phyloP scores from a whole-genome alignment of 768 basidiomycete genomes.

The Lentinula sp. region DNA sequence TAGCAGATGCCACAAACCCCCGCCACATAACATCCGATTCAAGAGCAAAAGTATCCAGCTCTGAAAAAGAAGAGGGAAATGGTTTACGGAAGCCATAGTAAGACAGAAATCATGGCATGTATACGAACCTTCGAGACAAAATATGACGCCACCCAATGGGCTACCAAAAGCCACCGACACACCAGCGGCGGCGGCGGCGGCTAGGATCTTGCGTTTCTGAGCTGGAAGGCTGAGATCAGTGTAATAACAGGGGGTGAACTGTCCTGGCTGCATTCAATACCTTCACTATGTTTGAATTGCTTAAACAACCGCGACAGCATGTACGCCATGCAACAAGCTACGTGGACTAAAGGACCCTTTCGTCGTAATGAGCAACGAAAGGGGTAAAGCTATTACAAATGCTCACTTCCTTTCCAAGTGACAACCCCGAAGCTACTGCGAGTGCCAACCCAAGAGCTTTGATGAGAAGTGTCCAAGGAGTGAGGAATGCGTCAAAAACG shows the following conservation, averaged over 20 bases:
- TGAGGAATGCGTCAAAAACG: constrained; percentile 83
- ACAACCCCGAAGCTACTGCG: constrained; percentile 79
- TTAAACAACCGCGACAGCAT: constrained; percentile 60
- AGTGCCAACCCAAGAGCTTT: constrained; percentile 81
- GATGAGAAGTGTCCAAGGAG: constrained; percentile 79
- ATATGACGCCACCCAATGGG: constrained; percentile 80
- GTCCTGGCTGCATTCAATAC: constrained; percentile 23
- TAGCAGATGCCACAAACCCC: constrained; percentile 85
- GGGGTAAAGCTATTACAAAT: constrained; percentile 6
- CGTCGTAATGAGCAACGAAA: constrained; percentile 2
- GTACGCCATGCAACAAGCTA: constrained; percentile 77
- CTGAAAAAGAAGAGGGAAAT: constrained; percentile 20
- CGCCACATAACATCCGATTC: constrained; percentile 79
- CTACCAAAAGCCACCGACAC: constrained; percentile 88
- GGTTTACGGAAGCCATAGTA: neutral
- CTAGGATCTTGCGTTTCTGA: constrained; percentile 75
- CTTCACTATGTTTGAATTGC: constrained; percentile 75
- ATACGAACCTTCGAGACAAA: constrained; percentile 64
- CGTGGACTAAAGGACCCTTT: constrained; percentile 80
- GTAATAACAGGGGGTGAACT: neutral
- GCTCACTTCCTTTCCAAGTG: constrained; percentile 76
- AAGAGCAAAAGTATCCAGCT: constrained; percentile 62
- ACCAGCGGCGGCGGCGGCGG: constrained; percentile 81
- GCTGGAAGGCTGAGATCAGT: constrained; percentile 28
- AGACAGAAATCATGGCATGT: neutral